Evolutionary conservation across 805 yeast genomes (phyloP).

Genomic region (Starmerella sirachaensis): DNA sequence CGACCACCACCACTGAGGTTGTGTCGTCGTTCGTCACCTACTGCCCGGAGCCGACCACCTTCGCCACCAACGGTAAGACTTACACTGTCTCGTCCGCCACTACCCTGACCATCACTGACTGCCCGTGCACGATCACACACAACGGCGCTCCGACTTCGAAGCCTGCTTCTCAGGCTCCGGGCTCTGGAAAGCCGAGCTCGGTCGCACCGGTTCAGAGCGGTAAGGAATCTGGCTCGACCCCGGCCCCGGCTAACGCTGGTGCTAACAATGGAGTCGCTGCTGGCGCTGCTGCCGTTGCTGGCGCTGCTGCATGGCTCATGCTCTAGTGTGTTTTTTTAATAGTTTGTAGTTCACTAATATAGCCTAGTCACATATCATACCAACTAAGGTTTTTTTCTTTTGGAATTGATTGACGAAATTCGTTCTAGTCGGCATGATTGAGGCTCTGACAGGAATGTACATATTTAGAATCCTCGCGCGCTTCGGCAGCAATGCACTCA

Average conservation of each 20-base stretch:
- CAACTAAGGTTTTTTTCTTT: too few species aligned
- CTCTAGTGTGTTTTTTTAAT: too few species aligned
- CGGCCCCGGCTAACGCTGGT: conserved; percentile 32
- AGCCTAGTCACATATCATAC: too few species aligned
- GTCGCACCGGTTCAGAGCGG: neutral
- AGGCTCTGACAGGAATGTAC: too few species aligned
- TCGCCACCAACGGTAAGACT: conserved; percentile 4
- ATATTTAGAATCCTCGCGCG: too few species aligned
- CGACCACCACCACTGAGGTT: conserved; percentile 19
- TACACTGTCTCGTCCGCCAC: conserved; percentile 5
- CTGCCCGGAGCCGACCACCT: conserved; percentile 7
- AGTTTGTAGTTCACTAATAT: too few species aligned
- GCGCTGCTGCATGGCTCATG: conserved; percentile 23
- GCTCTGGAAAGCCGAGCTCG: neutral
- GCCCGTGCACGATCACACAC: conserved; percentile 12
- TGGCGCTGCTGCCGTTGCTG: conserved; percentile 24
- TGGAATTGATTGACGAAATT: too few species aligned
- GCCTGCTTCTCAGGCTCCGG: conserved; percentile 3
- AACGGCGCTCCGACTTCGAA: conserved; percentile 12
- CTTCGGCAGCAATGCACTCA: too few species aligned
- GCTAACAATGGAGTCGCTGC: conserved; percentile 8
- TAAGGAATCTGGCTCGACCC: conserved; percentile 28
- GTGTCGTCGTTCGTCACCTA: conserved; percentile 4
- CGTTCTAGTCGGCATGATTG: too few species aligned
- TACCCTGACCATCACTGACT: conserved; percentile 12